Conservation (phyloP, 2,329 filamentous ascomycete species). For the Dothistroma septosporum region DNA sequence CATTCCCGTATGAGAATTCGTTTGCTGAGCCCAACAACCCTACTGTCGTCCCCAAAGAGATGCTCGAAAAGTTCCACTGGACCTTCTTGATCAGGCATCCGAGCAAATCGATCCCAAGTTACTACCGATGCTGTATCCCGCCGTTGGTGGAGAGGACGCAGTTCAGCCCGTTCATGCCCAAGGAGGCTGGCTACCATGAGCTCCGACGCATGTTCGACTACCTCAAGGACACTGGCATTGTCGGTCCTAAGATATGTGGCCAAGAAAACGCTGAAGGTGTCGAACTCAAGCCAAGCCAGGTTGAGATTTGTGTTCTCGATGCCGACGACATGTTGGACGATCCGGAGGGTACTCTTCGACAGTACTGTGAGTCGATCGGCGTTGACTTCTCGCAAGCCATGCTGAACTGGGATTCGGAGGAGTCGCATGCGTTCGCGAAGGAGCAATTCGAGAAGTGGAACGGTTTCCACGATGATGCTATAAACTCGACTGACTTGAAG, state of each 20-base stretch:
- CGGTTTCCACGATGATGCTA: slow-evolving; percentile 93
- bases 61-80: slow-evolving; percentile 81
- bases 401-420: slow-evolving; percentile 77
- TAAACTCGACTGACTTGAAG: slow-evolving; percentile 72
- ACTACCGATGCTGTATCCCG: slow-evolving; percentile 89
- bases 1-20: slow-evolving; percentile 56
- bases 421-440: slow-evolving; percentile 64
- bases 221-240: slow-evolving; percentile 62
- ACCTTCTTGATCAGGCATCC: slow-evolving; percentile 96
- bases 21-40: slow-evolving; percentile 68
- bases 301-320: slow-evolving; percentile 80
- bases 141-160: slow-evolving; percentile 78
- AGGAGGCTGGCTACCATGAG: slow-evolving; percentile 87
- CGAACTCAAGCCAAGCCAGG: slow-evolving; percentile 30
- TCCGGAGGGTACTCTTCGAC: slow-evolving; percentile 68
- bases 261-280: slow-evolving; percentile 34
- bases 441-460: slow-evolving; percentile 92
- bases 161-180: slow-evolving; percentile 80
- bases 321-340: slow-evolving; percentile 90
- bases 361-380: slow-evolving; percentile 77
- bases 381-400: slow-evolving; percentile 72
- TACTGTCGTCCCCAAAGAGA: slow-evolving; percentile 71
- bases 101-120: slow-evolving; percentile 84
- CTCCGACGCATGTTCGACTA: slow-evolving; percentile 84
- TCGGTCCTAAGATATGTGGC: slow-evolving; percentile 65